Conservation (phyloP, 805 yeast genomes). For the Sungouiella blattae region DNA sequence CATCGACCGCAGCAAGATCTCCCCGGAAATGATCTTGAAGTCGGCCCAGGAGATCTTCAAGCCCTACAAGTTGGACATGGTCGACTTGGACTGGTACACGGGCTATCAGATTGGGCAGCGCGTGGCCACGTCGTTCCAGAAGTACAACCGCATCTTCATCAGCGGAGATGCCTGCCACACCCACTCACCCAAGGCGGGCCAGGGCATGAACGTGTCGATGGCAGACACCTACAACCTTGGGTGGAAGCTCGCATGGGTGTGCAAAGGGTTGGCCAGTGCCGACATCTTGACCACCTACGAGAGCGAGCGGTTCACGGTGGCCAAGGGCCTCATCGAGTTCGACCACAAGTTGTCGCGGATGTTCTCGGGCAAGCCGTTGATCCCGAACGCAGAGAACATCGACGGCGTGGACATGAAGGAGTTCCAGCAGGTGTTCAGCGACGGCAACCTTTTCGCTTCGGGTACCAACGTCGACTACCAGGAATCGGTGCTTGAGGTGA, state of each 20-base stretch:
- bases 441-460: constrained; percentile 27
- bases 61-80: constrained; percentile 23
- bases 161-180: constrained; percentile 30
- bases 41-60: constrained; percentile 12
- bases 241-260: constrained; percentile 30
- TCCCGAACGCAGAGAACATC: constrained; percentile 8
- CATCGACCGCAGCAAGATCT: constrained; percentile 27
- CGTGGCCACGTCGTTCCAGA: constrained; percentile 10
- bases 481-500: constrained; percentile 16
- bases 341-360: constrained; percentile 26
- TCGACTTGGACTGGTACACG: constrained; percentile 25
- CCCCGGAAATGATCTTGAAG: constrained; percentile 22
- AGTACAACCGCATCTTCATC: constrained; percentile 24
- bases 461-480: constrained; percentile 26
- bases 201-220: constrained; percentile 28
- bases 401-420: constrained; percentile 25
- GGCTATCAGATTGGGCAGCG: constrained; percentile 33
- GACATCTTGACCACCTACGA: constrained; percentile 28
- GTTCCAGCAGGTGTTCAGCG: constrained; percentile 22
- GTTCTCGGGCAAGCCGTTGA: constrained; percentile 26
- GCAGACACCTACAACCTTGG: constrained; percentile 26
- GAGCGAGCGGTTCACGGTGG: constrained; percentile 25
- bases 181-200: constrained; percentile 33
- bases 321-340: constrained; percentile 27
- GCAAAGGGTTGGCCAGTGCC: constrained; percentile 19